Evolutionary conservation across 345 rosid species (phyloP).

Genomic region (Schrenkiella parvula): DNA sequence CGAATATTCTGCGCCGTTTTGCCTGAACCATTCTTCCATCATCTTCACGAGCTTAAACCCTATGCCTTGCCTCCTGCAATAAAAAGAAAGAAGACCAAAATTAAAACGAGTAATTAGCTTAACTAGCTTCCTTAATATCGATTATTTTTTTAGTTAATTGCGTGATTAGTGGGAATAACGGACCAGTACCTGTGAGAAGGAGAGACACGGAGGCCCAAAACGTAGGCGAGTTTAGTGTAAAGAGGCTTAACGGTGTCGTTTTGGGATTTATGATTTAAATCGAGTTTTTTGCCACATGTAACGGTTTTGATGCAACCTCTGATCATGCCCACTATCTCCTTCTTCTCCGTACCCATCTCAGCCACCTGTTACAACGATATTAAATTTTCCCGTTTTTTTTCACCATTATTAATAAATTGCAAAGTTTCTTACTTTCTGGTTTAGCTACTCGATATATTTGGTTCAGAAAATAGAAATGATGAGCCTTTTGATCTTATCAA

Average conservation of each 20-base stretch:
- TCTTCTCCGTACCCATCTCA: conserved; percentile 56
- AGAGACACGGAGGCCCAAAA: conserved; percentile 91
- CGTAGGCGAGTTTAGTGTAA: conserved; percentile 82
- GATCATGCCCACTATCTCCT: conserved; percentile 83
- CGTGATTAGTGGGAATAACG: background rate
- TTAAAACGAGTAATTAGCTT: background rate
- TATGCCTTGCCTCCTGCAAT: conserved; percentile 86
- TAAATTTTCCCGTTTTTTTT: background rate
- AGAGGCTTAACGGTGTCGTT: conserved; percentile 28
- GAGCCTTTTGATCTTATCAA: conserved; percentile 31
- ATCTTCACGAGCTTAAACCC: conserved; percentile 57
- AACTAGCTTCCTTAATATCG: no score
- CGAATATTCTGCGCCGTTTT: conserved; percentile 85
- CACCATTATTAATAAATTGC: background rate
- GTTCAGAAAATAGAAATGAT: background rate
- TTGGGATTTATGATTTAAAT: conserved; percentile 14
- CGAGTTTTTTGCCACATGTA: conserved; percentile 68
- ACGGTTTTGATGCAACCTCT: conserved; percentile 94
- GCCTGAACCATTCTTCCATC: conserved; percentile 78
- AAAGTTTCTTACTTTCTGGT: conserved; percentile 12
- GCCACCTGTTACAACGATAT: conserved; percentile 65
- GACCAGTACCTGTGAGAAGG: conserved; percentile 63
- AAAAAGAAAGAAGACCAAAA: background rate
- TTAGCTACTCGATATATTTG: background rate
- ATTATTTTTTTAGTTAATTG: background rate